Evolutionary conservation across 164 flowering plant genomes (phyloP), one percentile per base, ranked within the genome.

Genomic region (Tetrastigma voinierianum): DNA sequence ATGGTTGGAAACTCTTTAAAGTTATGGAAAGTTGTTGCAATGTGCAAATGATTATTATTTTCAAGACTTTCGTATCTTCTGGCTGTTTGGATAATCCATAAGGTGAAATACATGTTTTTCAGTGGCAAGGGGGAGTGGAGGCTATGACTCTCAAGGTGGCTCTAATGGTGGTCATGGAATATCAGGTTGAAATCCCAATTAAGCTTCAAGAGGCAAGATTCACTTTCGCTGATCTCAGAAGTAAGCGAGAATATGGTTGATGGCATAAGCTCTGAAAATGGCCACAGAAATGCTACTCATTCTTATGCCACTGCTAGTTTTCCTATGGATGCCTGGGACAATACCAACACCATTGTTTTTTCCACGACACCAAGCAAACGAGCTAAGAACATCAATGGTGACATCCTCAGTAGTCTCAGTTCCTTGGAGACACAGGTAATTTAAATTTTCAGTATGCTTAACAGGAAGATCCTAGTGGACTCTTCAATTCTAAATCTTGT

Each of bases 161-260:
- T 64, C 67, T 57, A 75, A 67, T 66, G 77, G 73, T 66, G 80
- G 82, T 17, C 83, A 58, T 67, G 84, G 81, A 43, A 67, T 62
- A 19, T 67, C 81, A 54, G 87, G 67, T 67, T 91, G 78, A 89
- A 82, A 67, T 71, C 91, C 51, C 90, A 86, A 55, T 68, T 89
- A 74, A 89, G 91, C 81, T 91, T 89, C 81, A 86, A 89, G 13
- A 61, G 89, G 55, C 87, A 84, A 73, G 97, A 89, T 71, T 82
- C 89, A 13, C 90, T 87, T 43, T 85, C 94, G 19, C 92, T 83
- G 60, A 79, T 89, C 12, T 84, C 94, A 9, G 92, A 87, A 71
- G 83, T 79, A 9, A 78, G 77, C 18, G 88, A 86, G 74, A 77
- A 70, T 53, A 58, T 59, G 15, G 67, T 61, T 11, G 80, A 82